Percentiles rank a stretch among this genome's conserved stretches.
Evolutionary conservation across 495 filamentous ascomycete species (phyloP).

Genomic region (Neurospora sp.): DNA sequence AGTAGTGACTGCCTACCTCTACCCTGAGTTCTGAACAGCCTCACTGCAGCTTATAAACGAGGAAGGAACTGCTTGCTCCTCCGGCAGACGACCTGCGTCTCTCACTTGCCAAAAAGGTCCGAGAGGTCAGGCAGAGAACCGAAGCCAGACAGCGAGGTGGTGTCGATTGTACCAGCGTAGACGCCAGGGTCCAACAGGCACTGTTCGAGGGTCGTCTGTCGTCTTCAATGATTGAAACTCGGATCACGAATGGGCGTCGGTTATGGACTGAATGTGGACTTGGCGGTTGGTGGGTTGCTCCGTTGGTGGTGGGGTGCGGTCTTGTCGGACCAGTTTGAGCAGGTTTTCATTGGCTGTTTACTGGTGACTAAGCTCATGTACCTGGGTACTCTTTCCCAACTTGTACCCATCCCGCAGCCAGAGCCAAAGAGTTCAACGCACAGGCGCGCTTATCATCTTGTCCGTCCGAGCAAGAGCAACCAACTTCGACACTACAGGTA

Average conservation of each 20-base stretch:
- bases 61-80: neutral
- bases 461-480: neutral
- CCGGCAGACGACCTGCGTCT: neutral
- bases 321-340: slow-evolving; percentile 30
- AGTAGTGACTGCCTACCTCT: neutral
- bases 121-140: neutral
- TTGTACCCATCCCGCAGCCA: neutral
- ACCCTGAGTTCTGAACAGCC: neutral
- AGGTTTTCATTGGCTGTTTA: slow-evolving; percentile 41
- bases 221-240: neutral
- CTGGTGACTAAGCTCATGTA: neutral
- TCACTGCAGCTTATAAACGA: neutral
- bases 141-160: neutral
- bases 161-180: neutral
- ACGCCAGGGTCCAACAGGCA: neutral
- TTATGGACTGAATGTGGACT: neutral
- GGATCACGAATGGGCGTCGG: neutral
- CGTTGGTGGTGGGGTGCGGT: slow-evolving; percentile 26
- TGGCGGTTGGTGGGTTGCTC: slow-evolving; percentile 10
- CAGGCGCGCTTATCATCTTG: neutral
- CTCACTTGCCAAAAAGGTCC: neutral
- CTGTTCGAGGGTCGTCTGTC: neutral
- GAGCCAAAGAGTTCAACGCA: neutral
- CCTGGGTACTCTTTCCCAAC: neutral
- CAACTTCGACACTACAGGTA: neutral